phyloP scores from a whole-genome alignment of 1,284 basidiomycete species.

The Tilletia indica region DNA sequence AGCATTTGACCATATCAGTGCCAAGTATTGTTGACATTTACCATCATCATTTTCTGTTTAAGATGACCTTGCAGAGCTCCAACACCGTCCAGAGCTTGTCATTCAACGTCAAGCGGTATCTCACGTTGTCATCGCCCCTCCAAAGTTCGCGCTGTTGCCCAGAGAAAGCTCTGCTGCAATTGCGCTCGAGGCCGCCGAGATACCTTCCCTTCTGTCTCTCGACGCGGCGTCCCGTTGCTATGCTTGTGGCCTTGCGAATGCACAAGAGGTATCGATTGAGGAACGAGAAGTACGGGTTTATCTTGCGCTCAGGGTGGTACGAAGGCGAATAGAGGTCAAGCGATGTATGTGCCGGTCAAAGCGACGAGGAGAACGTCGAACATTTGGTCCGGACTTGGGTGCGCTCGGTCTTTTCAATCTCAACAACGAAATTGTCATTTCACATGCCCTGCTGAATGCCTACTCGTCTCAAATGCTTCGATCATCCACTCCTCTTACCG shows the following conservation, averaged over 20 bases:
- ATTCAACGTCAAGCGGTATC: neutral
- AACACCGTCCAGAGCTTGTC: neutral
- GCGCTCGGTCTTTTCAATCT: neutral
- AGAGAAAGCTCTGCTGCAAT: neutral
- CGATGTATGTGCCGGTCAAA: neutral
- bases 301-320: neutral
- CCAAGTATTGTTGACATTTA: neutral
- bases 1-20: neutral
- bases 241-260: neutral
- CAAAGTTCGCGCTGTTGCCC: neutral
- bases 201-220: neutral
- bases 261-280: neutral
- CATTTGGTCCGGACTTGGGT: neutral
- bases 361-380: neutral
- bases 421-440: conserved; percentile 3
- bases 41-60: neutral
- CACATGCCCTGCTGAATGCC: neutral
- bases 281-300: neutral
- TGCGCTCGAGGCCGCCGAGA: neutral
- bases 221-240: neutral
- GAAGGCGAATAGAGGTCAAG: neutral
- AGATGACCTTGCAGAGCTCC: neutral
- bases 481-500: neutral
- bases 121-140: neutral
- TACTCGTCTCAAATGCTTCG: neutral